Evolutionary conservation across 2,329 filamentous ascomycete genomes (phyloP).

Genomic region (Diaporthe batatas): DNA sequence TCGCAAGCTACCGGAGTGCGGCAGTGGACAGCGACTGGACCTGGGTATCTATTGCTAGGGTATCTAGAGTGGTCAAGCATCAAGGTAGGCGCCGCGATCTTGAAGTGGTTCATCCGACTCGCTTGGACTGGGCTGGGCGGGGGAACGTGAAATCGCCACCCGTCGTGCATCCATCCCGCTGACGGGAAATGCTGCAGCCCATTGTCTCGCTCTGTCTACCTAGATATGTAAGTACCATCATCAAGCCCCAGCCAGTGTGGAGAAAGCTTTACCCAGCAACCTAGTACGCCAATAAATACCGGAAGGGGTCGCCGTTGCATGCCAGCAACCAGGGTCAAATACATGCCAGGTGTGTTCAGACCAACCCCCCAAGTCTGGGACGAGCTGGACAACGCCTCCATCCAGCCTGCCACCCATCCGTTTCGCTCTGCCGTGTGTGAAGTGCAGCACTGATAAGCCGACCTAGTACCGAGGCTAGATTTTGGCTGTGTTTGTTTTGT

Average conservation of each 20-base stretch:
- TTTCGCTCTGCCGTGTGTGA: neutral
- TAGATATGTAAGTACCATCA: neutral
- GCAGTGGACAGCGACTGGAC: neutral
- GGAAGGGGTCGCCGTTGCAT: conserved; percentile 26
- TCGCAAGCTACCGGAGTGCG: conserved; percentile 15
- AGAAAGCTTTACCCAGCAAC: conserved; percentile 4
- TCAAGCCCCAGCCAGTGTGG: neutral
- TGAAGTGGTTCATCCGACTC: conserved; percentile 27
- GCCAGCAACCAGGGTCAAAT: neutral
- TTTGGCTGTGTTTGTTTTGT: conserved; percentile 7
- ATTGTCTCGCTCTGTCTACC: neutral
- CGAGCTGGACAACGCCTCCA: neutral
- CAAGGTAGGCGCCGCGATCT: neutral
- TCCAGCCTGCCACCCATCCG: neutral
- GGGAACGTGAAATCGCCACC: conserved; percentile 23
- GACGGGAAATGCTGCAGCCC: conserved; percentile 13
- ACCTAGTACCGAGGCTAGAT: conserved; percentile 33
- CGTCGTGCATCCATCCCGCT: conserved; percentile 9
- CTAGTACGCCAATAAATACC: conserved; percentile 10
- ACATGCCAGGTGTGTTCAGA: conserved; percentile 5
- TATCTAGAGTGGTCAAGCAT: conserved; percentile 1
- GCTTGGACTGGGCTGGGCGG: neutral
- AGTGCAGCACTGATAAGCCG: conserved; percentile 28
- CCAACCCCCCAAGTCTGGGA: neutral
- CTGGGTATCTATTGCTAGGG: conserved; percentile 18